Evolutionary conservation across 257 asterid species (phyloP).

Genomic region (Scutellaria minor): DNA sequence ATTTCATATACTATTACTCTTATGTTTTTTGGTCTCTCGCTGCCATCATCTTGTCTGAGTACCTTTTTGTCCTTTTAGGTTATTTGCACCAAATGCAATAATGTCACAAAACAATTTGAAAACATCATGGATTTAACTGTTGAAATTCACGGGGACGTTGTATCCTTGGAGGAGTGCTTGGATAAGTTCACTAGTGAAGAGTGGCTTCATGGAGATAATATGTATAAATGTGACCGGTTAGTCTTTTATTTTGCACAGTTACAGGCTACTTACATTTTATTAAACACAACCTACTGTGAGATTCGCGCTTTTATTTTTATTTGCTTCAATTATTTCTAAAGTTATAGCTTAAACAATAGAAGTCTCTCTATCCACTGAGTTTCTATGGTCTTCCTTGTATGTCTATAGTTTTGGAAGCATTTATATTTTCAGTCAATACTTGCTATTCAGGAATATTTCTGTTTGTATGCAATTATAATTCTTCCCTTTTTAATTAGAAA

Average conservation of each 20-base stretch:
- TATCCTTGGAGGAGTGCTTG: constrained; percentile 87
- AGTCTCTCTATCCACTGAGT: not conserved
- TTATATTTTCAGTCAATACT: too few species aligned
- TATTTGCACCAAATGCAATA: constrained; percentile 78
- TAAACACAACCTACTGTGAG: not conserved
- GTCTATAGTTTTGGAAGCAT: too few species aligned
- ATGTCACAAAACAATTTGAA: constrained; percentile 77
- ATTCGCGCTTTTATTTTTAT: not conserved
- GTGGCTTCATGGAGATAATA: constrained; percentile 84
- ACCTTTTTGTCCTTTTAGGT: constrained; percentile 54
- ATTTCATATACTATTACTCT: not conserved
- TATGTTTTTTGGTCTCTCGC: constrained; percentile 6
- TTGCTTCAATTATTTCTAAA: not conserved
- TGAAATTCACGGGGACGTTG: constrained; percentile 90
- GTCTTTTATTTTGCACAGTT: constrained; percentile 29
- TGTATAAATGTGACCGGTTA: constrained; percentile 90
- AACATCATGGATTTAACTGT: constrained; percentile 97
- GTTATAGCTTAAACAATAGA: not conserved
- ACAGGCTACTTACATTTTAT: not conserved
- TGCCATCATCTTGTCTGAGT: constrained; percentile 11
- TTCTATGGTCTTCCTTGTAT: too few species aligned
- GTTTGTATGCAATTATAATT: too few species aligned
- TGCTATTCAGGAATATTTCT: too few species aligned
- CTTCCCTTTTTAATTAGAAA: too few species aligned
- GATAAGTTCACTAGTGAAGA: constrained; percentile 84